Evolutionary conservation across 1,139 yeast genomes (phyloP).

Genomic region (Pichia sp.): DNA sequence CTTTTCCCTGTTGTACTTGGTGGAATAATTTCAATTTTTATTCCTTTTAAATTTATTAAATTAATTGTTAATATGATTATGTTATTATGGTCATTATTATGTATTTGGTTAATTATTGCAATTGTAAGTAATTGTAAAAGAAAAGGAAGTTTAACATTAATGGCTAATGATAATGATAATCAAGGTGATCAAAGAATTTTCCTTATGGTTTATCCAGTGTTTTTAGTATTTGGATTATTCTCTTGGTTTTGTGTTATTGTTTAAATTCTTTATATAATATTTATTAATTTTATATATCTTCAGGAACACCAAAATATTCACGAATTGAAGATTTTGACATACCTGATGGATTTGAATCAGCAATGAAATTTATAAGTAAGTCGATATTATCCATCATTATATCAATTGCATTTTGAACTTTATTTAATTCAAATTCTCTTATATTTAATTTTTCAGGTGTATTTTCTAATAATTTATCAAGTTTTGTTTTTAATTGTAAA

Average conservation of each 20-base stretch:
- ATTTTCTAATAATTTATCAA: neutral
- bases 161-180: slow-evolving; percentile 15
- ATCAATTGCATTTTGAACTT: slow-evolving; percentile 13
- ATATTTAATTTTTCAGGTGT: slow-evolving; percentile 5
- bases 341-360: slow-evolving; percentile 8
- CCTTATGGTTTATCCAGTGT: slow-evolving; percentile 76
- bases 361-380: slow-evolving; percentile 13
- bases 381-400: slow-evolving; percentile 18
- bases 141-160: slow-evolving; percentile 29
- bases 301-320: slow-evolving; percentile 16
- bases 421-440: neutral
- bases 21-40: slow-evolving; percentile 51
- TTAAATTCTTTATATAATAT: slow-evolving; percentile 24
- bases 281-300: slow-evolving; percentile 7
- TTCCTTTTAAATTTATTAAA: slow-evolving; percentile 50
- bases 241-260: slow-evolving; percentile 78
- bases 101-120: slow-evolving; percentile 34
- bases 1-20: slow-evolving; percentile 72
- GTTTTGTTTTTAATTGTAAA: neutral
- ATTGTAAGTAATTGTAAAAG: slow-evolving; percentile 30
- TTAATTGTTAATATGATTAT: slow-evolving; percentile 47
- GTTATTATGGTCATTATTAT: slow-evolving; percentile 68
- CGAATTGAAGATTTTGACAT: slow-evolving; percentile 6
- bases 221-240: slow-evolving; percentile 61
- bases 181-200: slow-evolving; percentile 50